A percentile compares a stretch with the other conserved stretches of the same genome.
phyloP scores from a whole-genome alignment of 305 asterid species.

The Fraxinus greggii region DNA sequence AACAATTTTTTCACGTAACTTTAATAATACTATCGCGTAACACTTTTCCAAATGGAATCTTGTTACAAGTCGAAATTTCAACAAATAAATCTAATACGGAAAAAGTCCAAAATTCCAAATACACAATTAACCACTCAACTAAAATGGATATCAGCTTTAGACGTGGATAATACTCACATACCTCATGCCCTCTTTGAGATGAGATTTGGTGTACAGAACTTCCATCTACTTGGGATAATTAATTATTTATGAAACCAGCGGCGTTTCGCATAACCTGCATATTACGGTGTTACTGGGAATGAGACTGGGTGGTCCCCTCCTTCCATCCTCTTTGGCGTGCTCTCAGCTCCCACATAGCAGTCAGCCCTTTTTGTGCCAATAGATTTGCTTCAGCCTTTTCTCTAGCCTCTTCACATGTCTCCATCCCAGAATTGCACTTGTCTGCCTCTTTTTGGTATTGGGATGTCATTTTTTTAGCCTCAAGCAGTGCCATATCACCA shows the following conservation, averaged over 20 bases:
- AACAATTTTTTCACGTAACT: background rate
- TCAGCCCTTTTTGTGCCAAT: slow-evolving; percentile 63
- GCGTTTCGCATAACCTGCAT: slow-evolving; percentile 31
- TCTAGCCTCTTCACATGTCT: slow-evolving; percentile 94
- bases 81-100: slow-evolving; percentile 26
- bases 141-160: slow-evolving; percentile 22
- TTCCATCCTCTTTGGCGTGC: slow-evolving; percentile 93
- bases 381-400: slow-evolving; percentile 78
- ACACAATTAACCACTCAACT: background rate
- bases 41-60: background rate
- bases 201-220: slow-evolving; percentile 22
- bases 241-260: background rate
- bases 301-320: slow-evolving; percentile 56
- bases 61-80: slow-evolving; percentile 19
- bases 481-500: slow-evolving; percentile 85
- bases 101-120: slow-evolving; percentile 30
- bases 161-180: slow-evolving; percentile 2
- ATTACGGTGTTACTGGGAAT: slow-evolving; percentile 32
- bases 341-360: slow-evolving; percentile 77
- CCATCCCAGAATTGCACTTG: slow-evolving; percentile 98
- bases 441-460: slow-evolving; percentile 97
- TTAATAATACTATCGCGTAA: background rate
- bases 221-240: slow-evolving; percentile 20
- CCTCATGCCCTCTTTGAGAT: slow-evolving; percentile 27
- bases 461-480: slow-evolving; percentile 88